Evolutionary conservation across 2,329 filamentous ascomycete genomes (phyloP), one percentile per base, ranked within the genome.

Genomic region (Aspergillus aculeatinus): DNA sequence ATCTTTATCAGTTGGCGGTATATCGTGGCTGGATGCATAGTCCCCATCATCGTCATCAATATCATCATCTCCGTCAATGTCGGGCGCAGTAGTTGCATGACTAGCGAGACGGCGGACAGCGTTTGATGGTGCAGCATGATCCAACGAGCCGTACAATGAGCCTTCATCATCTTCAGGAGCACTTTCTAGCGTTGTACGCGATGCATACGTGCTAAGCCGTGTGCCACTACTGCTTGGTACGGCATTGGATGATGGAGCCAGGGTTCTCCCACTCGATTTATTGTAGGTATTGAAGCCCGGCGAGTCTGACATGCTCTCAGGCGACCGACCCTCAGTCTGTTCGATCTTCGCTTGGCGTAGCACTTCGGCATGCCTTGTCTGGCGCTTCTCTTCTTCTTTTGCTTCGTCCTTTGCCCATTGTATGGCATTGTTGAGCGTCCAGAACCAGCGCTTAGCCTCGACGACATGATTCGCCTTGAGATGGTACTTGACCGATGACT

Each of bases 331-430:
- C 57, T 83, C 81, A 23, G 84, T 79, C 61, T 91, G 89, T 63
- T 95, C 91, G 16, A 88, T 87, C 75, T 92, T 93, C 57, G 91
- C 92, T 71, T 93, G 89, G 64, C 86, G 86, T 55, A 96, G 77
- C 39, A 88, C 83, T 74, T 95, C 91, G 5, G 88, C 89, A 68
- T 89, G 90, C 59, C 87, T 87, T 7, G 87, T 87, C 35, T 87
- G 87, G 62, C 92, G 87, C 66, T 83, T 87, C 71, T 94, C 89
- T 69, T 97, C 94, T 74, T 96, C 92, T 67, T 90, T 93, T 7
- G 92, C 93, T 77, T 98, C 95, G 71, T 99, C 95, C 76, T 99
- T 99, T 64, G 92, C 89, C 90, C 92, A 98, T 74, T 98, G 95
- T 53, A 99, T 99, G 5, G 95, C 94, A 74, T 99, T 99, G 79